Base-by-base conservation (phyloP, 2,329 filamentous ascomycete species). In the Phaeoacremonium minimum region DNA sequence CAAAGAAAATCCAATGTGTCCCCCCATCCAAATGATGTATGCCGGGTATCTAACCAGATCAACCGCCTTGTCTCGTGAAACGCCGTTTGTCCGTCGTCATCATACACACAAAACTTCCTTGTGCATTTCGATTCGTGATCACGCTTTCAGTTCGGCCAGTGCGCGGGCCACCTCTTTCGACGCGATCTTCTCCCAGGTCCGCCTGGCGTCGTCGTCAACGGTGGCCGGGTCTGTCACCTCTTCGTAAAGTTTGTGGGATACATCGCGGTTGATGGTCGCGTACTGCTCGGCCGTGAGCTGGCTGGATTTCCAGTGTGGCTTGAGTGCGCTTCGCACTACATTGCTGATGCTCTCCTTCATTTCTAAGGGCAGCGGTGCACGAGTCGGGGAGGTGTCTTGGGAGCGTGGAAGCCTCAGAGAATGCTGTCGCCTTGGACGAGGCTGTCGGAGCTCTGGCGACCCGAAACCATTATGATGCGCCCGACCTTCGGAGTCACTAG, bases 221-320 rank as follows among this genome's bases (percentile, higher is more conserved):
- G 69, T 61, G 15, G 71, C 63, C 12, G 71, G 69, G 42, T 72
- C 66, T 32, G 68, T 67, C 31, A 77, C 69, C 43, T 80, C 75
- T 46, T 80, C 88, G 61, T 98, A 98, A 40, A 98, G 69, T 64
- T 84, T 86, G 40, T 88, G 83, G 29, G 88, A 96, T 20, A 97
- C 82, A 42, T 85, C 83, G 44, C 89, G 83, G 56, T 97, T 97
- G 62, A 97, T 95, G 38, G 80, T 80, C 4, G 87, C 91, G 58
- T 95, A 98, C 60, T 96, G 85, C 41, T 95, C 87, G 48, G 89
- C 87, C 14, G 83, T 88, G 43, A 97, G 75, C 44, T 83, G 77
- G 49, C 85, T 83, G 29, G 83, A 83, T 44, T 82, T 77, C 70
- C 91, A 97, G 46, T 88, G 77, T 19, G 90, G 88, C 48, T 87